Conservation (phyloP, 2,329 filamentous ascomycete genomes). For the Eutypa lata region DNA sequence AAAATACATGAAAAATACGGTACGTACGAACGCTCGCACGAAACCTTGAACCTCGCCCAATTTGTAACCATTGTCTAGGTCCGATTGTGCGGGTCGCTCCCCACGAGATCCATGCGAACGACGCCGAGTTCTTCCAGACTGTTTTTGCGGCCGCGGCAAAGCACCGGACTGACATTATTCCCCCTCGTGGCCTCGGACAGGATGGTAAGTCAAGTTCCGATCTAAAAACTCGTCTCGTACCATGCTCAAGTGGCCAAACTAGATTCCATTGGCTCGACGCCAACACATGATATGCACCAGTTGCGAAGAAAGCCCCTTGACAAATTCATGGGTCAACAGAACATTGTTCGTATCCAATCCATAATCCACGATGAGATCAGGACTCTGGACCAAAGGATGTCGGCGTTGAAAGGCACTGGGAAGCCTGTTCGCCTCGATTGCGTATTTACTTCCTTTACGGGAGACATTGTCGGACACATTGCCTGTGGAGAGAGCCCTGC, state of each 20-base stretch:
- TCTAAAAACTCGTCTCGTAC: too few species aligned
- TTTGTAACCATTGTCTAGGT: conserved; percentile 2
- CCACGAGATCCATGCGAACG: conserved; percentile 4
- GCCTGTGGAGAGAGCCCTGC: conserved; percentile 9
- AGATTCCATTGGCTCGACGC: conserved; percentile 4
- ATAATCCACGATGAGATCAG: conserved; percentile 10
- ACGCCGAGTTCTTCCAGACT: conserved; percentile 1
- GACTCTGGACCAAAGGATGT: conserved; percentile 1
- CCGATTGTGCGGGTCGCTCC: conserved; percentile 10
- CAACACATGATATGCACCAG: conserved; percentile 6
- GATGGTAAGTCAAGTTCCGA: conserved; percentile 1
- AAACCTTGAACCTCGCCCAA: background rate
- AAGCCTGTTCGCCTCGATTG: conserved; percentile 2
- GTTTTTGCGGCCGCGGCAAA: conserved; percentile 7
- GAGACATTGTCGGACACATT: conserved; percentile 8
- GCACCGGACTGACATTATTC: conserved; percentile 8
- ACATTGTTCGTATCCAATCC: conserved; percentile 2
- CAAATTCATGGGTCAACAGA: conserved; percentile 6
- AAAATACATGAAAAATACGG: conserved; percentile 12
- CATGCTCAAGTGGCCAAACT: background rate
- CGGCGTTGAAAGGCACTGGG: background rate
- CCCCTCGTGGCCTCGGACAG: conserved; percentile 1
- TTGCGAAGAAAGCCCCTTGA: conserved; percentile 9
- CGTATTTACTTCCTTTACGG: background rate
- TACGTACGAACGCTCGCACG: conserved; percentile 2